These are phyloP conservation scores for Penicillium freii DNA, from an alignment of 2,329 filamentous ascomycete genomes.

Conservation along the genomic window DNA sequence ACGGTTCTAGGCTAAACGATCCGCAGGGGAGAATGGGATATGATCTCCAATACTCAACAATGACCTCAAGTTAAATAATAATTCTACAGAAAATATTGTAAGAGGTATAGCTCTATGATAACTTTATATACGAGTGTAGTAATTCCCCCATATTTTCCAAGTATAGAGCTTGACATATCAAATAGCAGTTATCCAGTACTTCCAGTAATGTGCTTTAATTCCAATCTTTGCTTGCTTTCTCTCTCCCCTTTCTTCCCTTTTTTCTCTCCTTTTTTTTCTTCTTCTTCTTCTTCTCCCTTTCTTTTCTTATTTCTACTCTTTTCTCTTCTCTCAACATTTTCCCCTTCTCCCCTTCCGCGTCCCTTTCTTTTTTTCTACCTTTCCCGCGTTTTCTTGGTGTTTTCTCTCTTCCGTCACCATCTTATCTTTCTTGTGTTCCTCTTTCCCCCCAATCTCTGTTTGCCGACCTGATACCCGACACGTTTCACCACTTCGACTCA, in stretches of 20 bases:
- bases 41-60: background rate
- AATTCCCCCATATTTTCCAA: background rate
- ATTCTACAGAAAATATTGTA: background rate
- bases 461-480: conserved; percentile 5
- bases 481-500: conserved; percentile 12
- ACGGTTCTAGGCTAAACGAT: background rate
- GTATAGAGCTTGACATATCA: conserved; percentile 4
- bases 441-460: conserved; percentile 1
- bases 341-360: conserved; percentile 15
- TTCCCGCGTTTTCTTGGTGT: conserved; percentile 15
- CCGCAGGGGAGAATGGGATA: background rate
- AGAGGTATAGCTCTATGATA: background rate
- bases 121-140: background rate
- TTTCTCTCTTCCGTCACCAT: conserved; percentile 10
- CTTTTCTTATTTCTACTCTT: conserved; percentile 9
- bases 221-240: conserved; percentile 24
- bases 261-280: conserved; percentile 6
- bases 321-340: conserved; percentile 9
- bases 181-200: background rate
- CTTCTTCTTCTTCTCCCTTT: conserved; percentile 11
- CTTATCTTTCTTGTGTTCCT: conserved; percentile 13
- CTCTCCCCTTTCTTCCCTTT: conserved; percentile 28
- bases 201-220: conserved; percentile 7
- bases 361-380: conserved; percentile 9
- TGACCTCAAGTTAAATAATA: background rate